Evolutionary conservation across 192 early-diverging fungal species (phyloP), one percentile per base, ranked within the genome.

Genomic region (Linnemannia schmuckeri): DNA sequence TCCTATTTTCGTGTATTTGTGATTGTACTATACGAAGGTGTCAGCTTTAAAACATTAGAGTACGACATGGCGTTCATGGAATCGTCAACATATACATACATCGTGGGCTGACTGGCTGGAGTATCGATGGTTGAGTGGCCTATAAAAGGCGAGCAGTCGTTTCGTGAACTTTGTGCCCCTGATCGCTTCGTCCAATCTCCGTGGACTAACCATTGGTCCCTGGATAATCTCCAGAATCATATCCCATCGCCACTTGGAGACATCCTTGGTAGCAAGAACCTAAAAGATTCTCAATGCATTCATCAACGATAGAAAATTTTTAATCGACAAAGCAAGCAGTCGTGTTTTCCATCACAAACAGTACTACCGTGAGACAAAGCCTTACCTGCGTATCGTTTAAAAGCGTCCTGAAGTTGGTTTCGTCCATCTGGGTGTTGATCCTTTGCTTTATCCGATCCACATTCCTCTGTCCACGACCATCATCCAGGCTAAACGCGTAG

Each of bases 191-290:
- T 97, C 96, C 30, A 97, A 76, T 41, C 96, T 89, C 63, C 92
- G 87, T 13, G 93, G 93, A 77, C 94, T 95, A 15, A 93, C 85
- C 71, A 97, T 88, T 3, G 96, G 95, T 7, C 96, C 96, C 68
- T 95, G 94, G 18, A 97, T 88, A 24, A 97, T 88, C 72, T 96
- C 95, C 75, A 92, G 81, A 33, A 96, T 93, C 35, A 88, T 89
- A 42, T 95, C 94, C 96, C 94, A 97, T 30, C 91, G 90, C 96
- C 96, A 97, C 77, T 95, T 94, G 20, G 92, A 87, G 78, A 90
- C 92, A 30, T 97, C 96, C 73, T 96, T 96, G 12, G 92, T 90
- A 66, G 82, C 92, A 12, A 96, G 47, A 24, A 96, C 93, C 93
- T 94, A 89, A 35, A 63, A 33, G n/a, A 33, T 33, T 27, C 15